A percentile compares a stretch with the other conserved stretches of the same genome.
Evolutionary conservation across 1,139 yeast species (phyloP).

Genomic region (Debaryomyces psychrophilus): DNA sequence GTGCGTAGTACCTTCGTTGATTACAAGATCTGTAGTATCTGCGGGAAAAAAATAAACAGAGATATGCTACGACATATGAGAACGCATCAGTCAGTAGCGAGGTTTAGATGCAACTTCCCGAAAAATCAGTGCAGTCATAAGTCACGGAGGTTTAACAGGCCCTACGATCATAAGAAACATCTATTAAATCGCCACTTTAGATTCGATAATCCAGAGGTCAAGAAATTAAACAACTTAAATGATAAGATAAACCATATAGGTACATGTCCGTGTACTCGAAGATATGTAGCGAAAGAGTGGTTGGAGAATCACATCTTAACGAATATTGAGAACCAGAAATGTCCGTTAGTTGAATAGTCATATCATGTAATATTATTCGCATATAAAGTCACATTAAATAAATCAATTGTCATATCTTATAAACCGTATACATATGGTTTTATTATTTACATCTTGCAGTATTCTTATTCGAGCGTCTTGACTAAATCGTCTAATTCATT

Average conservation of each 20-base stretch:
- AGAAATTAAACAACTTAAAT: slow-evolving; percentile 52
- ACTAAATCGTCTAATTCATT: slow-evolving; percentile 1
- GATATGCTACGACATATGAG: slow-evolving; percentile 69
- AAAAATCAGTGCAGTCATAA: slow-evolving; percentile 59
- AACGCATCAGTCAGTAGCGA: slow-evolving; percentile 60
- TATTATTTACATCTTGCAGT: neutral
- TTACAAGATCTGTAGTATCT: slow-evolving; percentile 49
- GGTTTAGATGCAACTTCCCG: slow-evolving; percentile 65
- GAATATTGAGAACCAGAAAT: slow-evolving; percentile 28
- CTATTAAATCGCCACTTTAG: slow-evolving; percentile 62
- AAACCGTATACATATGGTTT: neutral
- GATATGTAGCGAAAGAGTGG: slow-evolving; percentile 59
- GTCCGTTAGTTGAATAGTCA: slow-evolving; percentile 29
- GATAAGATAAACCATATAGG: slow-evolving; percentile 59
- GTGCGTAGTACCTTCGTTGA: slow-evolving; percentile 40
- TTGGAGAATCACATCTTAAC: slow-evolving; percentile 56
- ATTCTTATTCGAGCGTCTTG: neutral
- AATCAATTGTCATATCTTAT: neutral
- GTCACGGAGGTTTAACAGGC: slow-evolving; percentile 66
- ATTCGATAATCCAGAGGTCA: slow-evolving; percentile 54
- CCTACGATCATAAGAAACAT: slow-evolving; percentile 71
- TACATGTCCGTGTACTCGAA: slow-evolving; percentile 58
- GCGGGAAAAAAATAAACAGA: slow-evolving; percentile 59
- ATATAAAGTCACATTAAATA: neutral
- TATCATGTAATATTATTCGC: neutral